Evolutionary conservation across 2,329 filamentous ascomycete species (phyloP).

Genomic region (Beauveria varroae): DNA sequence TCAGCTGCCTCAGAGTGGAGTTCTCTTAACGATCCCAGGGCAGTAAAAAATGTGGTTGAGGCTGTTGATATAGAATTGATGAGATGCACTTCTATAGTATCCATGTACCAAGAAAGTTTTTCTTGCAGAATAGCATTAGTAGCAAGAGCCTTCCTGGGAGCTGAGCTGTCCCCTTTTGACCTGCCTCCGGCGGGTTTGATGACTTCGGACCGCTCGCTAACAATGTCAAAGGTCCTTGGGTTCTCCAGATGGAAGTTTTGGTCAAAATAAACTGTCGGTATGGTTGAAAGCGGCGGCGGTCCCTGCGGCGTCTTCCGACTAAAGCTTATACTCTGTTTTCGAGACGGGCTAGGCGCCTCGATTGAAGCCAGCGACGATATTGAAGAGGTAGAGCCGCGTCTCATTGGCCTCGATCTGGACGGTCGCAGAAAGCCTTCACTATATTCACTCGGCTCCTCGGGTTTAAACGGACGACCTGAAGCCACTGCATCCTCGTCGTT

Average conservation of each 20-base stretch:
- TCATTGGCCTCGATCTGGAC: conserved; percentile 18
- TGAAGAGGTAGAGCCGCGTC: conserved; percentile 35
- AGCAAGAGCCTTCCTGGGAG: conserved; percentile 75
- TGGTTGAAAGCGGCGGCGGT: conserved; percentile 81
- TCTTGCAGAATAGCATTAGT: conserved; percentile 97
- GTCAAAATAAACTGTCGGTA: conserved; percentile 90
- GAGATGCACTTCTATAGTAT: conserved; percentile 94
- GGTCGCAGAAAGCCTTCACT: conserved; percentile 43
- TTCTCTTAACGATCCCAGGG: conserved; percentile 81
- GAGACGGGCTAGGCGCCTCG: conserved; percentile 34
- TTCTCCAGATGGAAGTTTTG: conserved; percentile 94
- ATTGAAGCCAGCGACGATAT: conserved; percentile 43
- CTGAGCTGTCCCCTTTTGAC: conserved; percentile 35
- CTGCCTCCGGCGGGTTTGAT: conserved; percentile 59
- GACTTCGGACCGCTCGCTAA: conserved; percentile 95
- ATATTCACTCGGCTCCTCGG: conserved; percentile 31
- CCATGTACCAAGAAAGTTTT: conserved; percentile 99
- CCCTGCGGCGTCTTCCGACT: conserved; percentile 58
- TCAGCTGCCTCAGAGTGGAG: conserved; percentile 87
- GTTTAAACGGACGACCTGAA: conserved; percentile 32
- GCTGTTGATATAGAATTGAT: conserved; percentile 95
- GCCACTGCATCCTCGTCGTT: conserved; percentile 57
- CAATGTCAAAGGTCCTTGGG: conserved; percentile 89
- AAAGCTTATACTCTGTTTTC: conserved; percentile 40
- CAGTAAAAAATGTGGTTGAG: conserved; percentile 93